These are phyloP conservation scores for Lodderomyces margitis DNA, from an alignment of 1,139 yeast species.

Conservation along the genomic window DNA sequence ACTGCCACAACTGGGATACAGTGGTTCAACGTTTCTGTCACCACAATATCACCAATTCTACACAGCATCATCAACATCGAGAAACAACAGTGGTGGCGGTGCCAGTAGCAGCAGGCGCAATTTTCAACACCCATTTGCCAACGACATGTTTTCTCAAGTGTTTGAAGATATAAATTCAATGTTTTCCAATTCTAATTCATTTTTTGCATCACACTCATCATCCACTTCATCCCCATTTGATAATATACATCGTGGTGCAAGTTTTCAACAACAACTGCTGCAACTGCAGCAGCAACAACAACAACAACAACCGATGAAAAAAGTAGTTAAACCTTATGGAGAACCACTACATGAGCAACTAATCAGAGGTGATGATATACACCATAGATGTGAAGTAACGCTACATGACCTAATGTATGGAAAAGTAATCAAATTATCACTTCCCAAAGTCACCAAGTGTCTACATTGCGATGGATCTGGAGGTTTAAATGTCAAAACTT, in stretches of 20 bases:
- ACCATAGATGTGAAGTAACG: conserved; percentile 38
- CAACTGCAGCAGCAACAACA: conserved; percentile 5
- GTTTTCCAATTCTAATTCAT: conserved; percentile 20
- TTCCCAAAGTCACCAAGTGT: conserved; percentile 40
- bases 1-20: conserved; percentile 10
- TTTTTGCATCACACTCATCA: conserved; percentile 10
- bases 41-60: background rate
- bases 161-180: conserved; percentile 37
- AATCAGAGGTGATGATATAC: conserved; percentile 37
- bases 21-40: conserved; percentile 8
- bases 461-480: conserved; percentile 36
- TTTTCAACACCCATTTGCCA: conserved; percentile 15
- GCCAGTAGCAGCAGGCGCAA: conserved; percentile 6
- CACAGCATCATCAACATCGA: conserved; percentile 5
- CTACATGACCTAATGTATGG: conserved; percentile 40
- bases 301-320: conserved; percentile 17
- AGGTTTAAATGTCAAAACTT: conserved; percentile 33
- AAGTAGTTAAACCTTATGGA: conserved; percentile 24
- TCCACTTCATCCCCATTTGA: background rate
- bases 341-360: conserved; percentile 13
- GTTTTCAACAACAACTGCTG: conserved; percentile 5
- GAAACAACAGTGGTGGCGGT: conserved; percentile 6
- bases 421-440: conserved; percentile 37
- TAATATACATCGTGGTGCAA: background rate
- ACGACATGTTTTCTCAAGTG: conserved; percentile 39